Conservation (phyloP, 352 stramenopile genomes). For the Phytophthora kernoviae region DNA sequence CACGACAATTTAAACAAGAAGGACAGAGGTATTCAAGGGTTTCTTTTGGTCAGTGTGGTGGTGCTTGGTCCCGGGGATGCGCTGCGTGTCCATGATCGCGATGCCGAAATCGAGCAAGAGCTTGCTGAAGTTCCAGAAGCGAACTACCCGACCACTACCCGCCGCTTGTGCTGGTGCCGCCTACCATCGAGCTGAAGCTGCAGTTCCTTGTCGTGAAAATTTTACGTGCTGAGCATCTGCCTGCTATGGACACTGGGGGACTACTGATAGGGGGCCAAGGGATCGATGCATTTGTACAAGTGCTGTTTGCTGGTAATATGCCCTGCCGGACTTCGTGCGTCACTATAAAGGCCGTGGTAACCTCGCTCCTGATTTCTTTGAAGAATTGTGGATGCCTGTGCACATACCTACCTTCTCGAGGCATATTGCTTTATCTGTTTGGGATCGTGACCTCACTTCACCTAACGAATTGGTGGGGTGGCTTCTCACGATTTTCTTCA, state of each 20-base stretch:
- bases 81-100: constrained; percentile 68
- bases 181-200: constrained; percentile 75
- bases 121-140: constrained; percentile 23
- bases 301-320: constrained; percentile 64
- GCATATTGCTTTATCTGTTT: constrained; percentile 76
- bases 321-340: constrained; percentile 56
- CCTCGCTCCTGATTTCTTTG: constrained; percentile 65
- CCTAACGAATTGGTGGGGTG: constrained; percentile 77
- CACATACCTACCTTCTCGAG: constrained; percentile 73
- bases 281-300: constrained; percentile 85
- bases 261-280: constrained; percentile 44
- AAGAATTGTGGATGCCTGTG: constrained; percentile 89
- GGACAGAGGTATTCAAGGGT: constrained; percentile 86
- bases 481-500: constrained; percentile 74
- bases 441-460: constrained; percentile 76
- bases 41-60: constrained; percentile 68
- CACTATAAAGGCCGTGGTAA: constrained; percentile 62
- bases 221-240: constrained; percentile 79
- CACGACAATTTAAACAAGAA: constrained; percentile 87
- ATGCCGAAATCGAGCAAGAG: constrained; percentile 69
- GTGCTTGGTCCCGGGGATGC: constrained; percentile 76
- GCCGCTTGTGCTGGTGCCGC: constrained; percentile 71
- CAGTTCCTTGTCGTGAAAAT: constrained; percentile 85
- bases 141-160: constrained; percentile 19
- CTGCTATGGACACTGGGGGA: constrained; percentile 69